Evolutionary conservation across 768 basidiomycete species (phyloP).

Genomic region (Tulasnella sp.): DNA sequence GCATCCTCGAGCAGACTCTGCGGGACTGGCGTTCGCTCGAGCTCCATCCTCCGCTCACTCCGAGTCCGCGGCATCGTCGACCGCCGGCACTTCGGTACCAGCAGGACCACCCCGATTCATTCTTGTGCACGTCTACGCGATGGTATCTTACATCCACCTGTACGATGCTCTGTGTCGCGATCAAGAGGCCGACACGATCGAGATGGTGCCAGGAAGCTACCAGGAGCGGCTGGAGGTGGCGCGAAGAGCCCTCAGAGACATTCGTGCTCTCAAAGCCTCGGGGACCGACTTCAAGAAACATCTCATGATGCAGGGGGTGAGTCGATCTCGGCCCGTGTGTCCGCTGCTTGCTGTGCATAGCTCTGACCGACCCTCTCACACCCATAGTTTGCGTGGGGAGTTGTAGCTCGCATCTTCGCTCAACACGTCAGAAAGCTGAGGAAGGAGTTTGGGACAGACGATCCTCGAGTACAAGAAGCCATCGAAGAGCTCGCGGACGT

Average conservation of each 20-base stretch:
- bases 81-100: neutral
- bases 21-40: neutral
- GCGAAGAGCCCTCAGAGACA: neutral
- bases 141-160: conserved; percentile 6
- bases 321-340: neutral
- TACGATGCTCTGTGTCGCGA: conserved; percentile 7
- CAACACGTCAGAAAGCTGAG: conserved; percentile 7
- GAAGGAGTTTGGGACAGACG: neutral
- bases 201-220: neutral
- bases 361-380: neutral
- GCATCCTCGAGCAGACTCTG: neutral
- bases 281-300: conserved; percentile 1
- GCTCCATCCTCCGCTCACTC: neutral
- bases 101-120: neutral
- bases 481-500: conserved; percentile 3
- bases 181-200: neutral
- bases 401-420: conserved; percentile 11
- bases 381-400: conserved; percentile 9
- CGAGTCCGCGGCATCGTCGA: neutral
- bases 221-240: conserved; percentile 6
- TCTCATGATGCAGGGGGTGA: conserved; percentile 11
- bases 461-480: neutral
- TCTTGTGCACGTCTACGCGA: conserved; percentile 5
- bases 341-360: neutral
- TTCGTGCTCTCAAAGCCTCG: neutral